These are phyloP conservation scores for Aspergillus steynii DNA, from an alignment of 495 filamentous ascomycete genomes.

Conservation along the genomic window DNA sequence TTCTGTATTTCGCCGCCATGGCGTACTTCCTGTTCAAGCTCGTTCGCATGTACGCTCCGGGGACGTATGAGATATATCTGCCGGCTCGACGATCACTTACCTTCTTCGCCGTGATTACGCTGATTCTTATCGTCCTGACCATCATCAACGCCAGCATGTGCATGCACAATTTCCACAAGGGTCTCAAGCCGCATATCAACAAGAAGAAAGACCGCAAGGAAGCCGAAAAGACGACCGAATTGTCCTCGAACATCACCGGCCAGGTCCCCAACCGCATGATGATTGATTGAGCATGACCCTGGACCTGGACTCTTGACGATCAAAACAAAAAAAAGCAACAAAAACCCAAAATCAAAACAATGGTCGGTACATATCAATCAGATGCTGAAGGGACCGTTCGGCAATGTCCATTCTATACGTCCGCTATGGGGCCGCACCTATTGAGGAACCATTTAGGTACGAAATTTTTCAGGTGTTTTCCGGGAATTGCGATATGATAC, in stretches of 20 bases:
- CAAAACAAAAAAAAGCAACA: conserved; percentile 4
- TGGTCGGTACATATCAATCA: conserved; percentile 5
- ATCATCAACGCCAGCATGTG: conserved; percentile 87
- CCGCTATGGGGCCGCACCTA: conserved; percentile 12
- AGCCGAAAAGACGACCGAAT: conserved; percentile 76
- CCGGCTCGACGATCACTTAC: conserved; percentile 80
- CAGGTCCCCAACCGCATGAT: conserved; percentile 74
- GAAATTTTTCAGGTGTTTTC: conserved; percentile 28
- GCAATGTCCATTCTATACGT: conserved; percentile 7
- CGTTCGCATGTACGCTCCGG: conserved; percentile 81
- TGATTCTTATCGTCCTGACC: conserved; percentile 82
- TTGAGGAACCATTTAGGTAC: conserved; percentile 16
- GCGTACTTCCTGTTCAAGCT: conserved; percentile 99
- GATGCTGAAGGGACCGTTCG: conserved; percentile 2
- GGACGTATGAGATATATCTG: conserved; percentile 55
- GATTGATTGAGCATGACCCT: conserved; percentile 64
- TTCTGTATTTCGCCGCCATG: conserved; percentile 84
- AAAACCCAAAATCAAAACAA: conserved; percentile 2
- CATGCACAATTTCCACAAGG: conserved; percentile 86
- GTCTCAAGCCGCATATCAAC: conserved; percentile 83
- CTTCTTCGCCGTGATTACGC: conserved; percentile 89
- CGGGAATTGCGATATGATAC: conserved; percentile 39
- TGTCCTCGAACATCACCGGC: conserved; percentile 50
- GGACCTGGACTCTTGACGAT: conserved; percentile 11
- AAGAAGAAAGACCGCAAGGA: conserved; percentile 59